phyloP scores from a whole-genome alignment of 768 basidiomycete species.

The Mycena chlorophos region DNA sequence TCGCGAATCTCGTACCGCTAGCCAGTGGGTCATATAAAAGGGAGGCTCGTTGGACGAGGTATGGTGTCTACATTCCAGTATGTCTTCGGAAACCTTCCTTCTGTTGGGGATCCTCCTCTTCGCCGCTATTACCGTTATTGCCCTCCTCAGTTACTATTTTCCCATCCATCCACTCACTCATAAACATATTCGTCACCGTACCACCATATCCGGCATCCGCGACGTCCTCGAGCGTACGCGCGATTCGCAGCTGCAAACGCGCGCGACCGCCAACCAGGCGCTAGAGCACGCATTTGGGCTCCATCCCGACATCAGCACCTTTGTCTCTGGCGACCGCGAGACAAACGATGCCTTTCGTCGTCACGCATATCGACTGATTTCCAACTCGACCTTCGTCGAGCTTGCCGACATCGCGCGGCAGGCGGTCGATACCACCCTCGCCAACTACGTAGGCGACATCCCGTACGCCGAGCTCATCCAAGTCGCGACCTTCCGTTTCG shows the following conservation, averaged over 20 bases:
- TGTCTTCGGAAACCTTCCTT: too few species aligned
- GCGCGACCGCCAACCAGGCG: constrained; percentile 38
- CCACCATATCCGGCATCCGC: constrained; percentile 2
- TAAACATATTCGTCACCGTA: not conserved
- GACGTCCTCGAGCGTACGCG: constrained; percentile 13
- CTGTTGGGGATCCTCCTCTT: too few species aligned
- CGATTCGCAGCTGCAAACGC: constrained; percentile 18
- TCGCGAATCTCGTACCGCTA: too few species aligned
- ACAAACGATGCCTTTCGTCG: not conserved
- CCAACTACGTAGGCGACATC: constrained; percentile 1
- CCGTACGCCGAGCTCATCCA: constrained; percentile 45
- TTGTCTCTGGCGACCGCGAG: constrained; percentile 41
- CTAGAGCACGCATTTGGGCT: constrained; percentile 35
- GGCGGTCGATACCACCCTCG: constrained; percentile 32
- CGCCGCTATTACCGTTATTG: too few species aligned
- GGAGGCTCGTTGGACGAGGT: not conserved
- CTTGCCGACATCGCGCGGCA: constrained; percentile 33
- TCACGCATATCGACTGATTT: not conserved
- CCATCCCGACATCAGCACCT: constrained; percentile 56
- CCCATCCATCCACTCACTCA: not conserved
- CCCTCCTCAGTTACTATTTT: constrained; percentile 6
- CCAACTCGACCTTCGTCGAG: constrained; percentile 38
- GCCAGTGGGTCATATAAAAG: not conserved
- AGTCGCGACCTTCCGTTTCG: constrained; percentile 42
- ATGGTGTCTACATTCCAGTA: too few species aligned